phyloP scores from a whole-genome alignment of 163 green algal species.

The Scenedesmus sp. region DNA sequence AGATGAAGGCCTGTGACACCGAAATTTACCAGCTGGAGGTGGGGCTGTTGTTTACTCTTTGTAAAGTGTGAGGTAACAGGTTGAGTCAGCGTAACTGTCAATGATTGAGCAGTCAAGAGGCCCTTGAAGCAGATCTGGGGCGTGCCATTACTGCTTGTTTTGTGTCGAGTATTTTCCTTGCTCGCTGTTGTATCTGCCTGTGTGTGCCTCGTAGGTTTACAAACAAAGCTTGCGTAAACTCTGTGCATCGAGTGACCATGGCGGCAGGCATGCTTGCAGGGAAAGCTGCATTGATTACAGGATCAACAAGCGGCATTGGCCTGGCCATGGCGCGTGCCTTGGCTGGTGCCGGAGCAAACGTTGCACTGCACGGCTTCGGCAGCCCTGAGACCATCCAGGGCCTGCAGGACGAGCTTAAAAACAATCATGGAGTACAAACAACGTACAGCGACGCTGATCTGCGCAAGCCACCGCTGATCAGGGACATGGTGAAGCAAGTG shows the following conservation, averaged over 20 bases:
- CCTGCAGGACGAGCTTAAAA: constrained; percentile 40
- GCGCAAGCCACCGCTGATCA: constrained; percentile 58
- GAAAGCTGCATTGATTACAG: constrained; percentile 74
- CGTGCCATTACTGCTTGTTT: background rate
- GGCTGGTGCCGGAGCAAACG: constrained; percentile 73
- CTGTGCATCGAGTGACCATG: background rate
- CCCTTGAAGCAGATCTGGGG: no score
- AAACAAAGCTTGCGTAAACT: background rate
- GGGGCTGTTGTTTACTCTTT: background rate
- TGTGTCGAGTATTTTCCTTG: background rate
- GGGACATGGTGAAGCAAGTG: constrained; percentile 62
- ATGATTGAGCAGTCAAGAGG: background rate
- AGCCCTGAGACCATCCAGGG: constrained; percentile 45
- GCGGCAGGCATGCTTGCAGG: constrained; percentile 53
- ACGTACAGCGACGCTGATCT: constrained; percentile 64
- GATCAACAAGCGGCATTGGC: constrained; percentile 82
- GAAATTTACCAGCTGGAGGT: no score
- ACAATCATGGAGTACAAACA: constrained; percentile 47
- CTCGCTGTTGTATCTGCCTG: background rate
- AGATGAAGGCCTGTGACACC: no score
- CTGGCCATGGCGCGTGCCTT: constrained; percentile 76
- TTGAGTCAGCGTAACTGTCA: background rate
- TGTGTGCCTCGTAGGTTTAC: background rate
- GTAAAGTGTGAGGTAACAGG: background rate
- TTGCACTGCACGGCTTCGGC: constrained; percentile 82